Evolutionary conservation across 768 basidiomycete species (phyloP).

Genomic region (Amanita subjunquillea): DNA sequence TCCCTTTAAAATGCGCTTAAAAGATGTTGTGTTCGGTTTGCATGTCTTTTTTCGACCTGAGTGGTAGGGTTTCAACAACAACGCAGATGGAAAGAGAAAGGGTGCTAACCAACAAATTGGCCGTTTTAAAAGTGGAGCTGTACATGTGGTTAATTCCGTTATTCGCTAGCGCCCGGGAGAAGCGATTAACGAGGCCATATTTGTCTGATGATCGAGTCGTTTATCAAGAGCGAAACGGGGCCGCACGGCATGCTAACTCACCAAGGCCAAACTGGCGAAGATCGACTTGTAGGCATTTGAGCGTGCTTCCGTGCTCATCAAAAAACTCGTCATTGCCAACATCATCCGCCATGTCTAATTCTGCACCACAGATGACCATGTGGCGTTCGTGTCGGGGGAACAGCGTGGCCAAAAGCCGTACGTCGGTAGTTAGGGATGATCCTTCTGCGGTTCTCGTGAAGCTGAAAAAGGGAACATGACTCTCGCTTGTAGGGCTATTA

Average conservation of each 20-base stretch:
- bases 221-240: background rate
- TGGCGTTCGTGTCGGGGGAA: slow-evolving; percentile 66
- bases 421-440: slow-evolving; percentile 67
- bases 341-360: slow-evolving; percentile 49
- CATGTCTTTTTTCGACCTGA: slow-evolving; percentile 49
- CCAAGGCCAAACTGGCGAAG: slow-evolving; percentile 63
- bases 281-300: slow-evolving; percentile 72
- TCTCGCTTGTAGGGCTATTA: slow-evolving; percentile 1
- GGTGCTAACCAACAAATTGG: slow-evolving; percentile 56
- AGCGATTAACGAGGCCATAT: slow-evolving; percentile 68
- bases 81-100: background rate
- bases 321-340: slow-evolving; percentile 29
- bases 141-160: slow-evolving; percentile 80
- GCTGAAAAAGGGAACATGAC: slow-evolving; percentile 63
- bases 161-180: slow-evolving; percentile 61
- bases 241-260: slow-evolving; percentile 16
- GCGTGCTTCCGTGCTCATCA: slow-evolving; percentile 24
- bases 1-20: slow-evolving; percentile 41
- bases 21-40: slow-evolving; percentile 45
- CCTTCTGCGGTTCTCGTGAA: slow-evolving; percentile 72
- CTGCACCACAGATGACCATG: slow-evolving; percentile 65
- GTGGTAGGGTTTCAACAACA: background rate
- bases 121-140: slow-evolving; percentile 75
- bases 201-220: slow-evolving; percentile 38
- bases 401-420: slow-evolving; percentile 51